Evolutionary conservation across 352 stramenopile genomes (phyloP), one percentile per base, ranked within the genome.

Genomic region (Plasmopara muralis): DNA sequence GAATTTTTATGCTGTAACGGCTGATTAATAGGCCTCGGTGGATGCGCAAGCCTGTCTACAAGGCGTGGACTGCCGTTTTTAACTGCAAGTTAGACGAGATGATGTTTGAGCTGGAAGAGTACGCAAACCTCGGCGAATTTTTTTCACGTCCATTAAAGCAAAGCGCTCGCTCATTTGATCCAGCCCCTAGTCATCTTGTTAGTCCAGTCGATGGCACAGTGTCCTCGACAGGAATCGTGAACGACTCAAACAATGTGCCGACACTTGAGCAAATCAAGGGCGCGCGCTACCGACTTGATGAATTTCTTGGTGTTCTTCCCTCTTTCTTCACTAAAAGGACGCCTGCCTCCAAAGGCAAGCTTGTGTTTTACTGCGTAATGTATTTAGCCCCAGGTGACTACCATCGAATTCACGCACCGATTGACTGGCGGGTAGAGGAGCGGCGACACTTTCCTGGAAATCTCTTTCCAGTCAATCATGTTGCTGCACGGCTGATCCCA

Each of bases 321-420:
- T 60, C 68, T 30, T 90, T 87, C 55, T 87, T 89, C 43, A 46
- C 54, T 1, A 47, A 58, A 9, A 54, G 63, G 31, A 47, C 53
- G 12, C 30, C 53, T 6, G 41, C 55, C 20, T 55, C 60, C 2
- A 49, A 63, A 9, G 55, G 55, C 50, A 87, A 82, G 55, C 87
- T 84, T 39, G 50, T 92, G 41, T 92, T 70, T 45, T 75, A 92
- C 55, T 87, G 77, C 25, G 84, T 94, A 14, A 49, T 94, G 43
- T 94, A 94, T 53, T 68, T 94, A 9, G 82, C 81, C 18, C 83
- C 83, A 5, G 84, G 84, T 29, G 84, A 94, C 52, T 94, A 94
- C 69, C 84, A 94, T 52, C 84, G 82, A 57, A 90, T 94, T 56
- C 82, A 94, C 55, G 81, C 80, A 16, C 79, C 84, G 2, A 73